These are phyloP conservation scores for Psilocybe cubensis DNA, from an alignment of 768 basidiomycete species.

Conservation along the genomic window DNA sequence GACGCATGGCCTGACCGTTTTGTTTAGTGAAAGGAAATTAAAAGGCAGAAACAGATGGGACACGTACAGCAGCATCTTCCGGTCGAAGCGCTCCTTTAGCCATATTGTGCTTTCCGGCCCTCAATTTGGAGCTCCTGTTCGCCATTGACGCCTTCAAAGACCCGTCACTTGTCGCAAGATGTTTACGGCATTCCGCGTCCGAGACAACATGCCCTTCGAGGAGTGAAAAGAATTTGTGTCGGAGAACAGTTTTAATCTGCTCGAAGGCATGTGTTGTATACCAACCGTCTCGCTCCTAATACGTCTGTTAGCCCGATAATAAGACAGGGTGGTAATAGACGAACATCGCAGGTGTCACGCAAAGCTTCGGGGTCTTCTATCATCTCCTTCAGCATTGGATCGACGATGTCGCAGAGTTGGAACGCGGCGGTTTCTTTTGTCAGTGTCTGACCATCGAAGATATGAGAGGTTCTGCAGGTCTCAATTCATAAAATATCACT, in stretches of 20 bases:
- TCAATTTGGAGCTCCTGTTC: slow-evolving; percentile 53
- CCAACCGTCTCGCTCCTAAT: slow-evolving; percentile 88
- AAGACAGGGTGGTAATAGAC: slow-evolving; percentile 28
- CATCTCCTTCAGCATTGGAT: slow-evolving; percentile 82
- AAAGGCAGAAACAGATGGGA: not conserved
- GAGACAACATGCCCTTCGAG: slow-evolving; percentile 73
- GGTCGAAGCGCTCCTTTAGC: slow-evolving; percentile 83
- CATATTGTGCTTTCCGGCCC: slow-evolving; percentile 84
- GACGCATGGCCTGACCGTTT: slow-evolving; percentile 58
- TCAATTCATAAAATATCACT: not conserved
- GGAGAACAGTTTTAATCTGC: slow-evolving; percentile 81
- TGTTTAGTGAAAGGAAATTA: not conserved
- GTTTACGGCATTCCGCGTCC: slow-evolving; percentile 71
- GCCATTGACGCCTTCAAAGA: slow-evolving; percentile 41
- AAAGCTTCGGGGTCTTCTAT: slow-evolving; percentile 75
- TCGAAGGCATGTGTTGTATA: slow-evolving; percentile 77
- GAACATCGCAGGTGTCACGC: slow-evolving; percentile 74
- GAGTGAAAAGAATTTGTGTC: slow-evolving; percentile 84
- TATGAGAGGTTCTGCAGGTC: slow-evolving; percentile 64
- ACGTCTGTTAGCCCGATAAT: not conserved
- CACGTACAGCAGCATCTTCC: slow-evolving; percentile 79
- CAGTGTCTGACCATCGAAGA: slow-evolving; percentile 85
- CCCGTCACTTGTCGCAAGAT: slow-evolving; percentile 51
- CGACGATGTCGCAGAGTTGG: slow-evolving; percentile 91
- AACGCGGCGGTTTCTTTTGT: slow-evolving; percentile 90